phyloP scores from a whole-genome alignment of 2,329 filamentous ascomycete species.

The Scorias spongiosa region DNA sequence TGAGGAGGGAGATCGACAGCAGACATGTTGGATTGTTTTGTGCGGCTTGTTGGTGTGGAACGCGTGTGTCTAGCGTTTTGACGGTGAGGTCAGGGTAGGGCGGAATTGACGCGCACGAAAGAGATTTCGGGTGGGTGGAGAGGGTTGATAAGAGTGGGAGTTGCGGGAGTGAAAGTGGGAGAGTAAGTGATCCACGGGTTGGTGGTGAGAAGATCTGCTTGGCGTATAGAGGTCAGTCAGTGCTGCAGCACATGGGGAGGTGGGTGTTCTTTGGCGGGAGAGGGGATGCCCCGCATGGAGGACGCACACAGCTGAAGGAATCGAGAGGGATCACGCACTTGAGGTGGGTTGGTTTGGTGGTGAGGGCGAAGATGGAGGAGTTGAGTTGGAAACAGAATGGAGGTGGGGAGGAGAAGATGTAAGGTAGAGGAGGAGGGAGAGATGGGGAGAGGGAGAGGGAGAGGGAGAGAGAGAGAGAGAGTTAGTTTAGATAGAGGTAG shows the following conservation, averaged over 20 bases:
- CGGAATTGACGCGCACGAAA: neutral
- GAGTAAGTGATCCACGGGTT: neutral
- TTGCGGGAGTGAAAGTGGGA: too few relatives aligned
- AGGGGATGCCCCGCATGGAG: too few relatives aligned
- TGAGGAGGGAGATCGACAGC: constrained; percentile 21
- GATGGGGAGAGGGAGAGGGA: neutral
- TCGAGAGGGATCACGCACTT: too few relatives aligned
- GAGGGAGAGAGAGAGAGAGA: neutral
- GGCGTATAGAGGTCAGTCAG: neutral
- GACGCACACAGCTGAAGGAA: too few relatives aligned
- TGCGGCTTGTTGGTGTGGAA: neutral
- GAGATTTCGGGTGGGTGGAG: neutral
- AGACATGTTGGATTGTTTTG: constrained; percentile 22
- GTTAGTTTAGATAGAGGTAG: neutral
- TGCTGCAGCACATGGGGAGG: too few relatives aligned
- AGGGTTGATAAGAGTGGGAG: neutral
- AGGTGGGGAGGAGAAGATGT: neutral
- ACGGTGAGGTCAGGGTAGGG: neutral
- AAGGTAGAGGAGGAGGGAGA: neutral
- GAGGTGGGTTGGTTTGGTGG: too few relatives aligned
- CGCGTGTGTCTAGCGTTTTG: neutral
- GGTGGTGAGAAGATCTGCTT: neutral
- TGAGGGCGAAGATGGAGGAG: too few relatives aligned
- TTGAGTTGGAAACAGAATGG: neutral
- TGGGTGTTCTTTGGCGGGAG: too few relatives aligned